These are phyloP conservation scores for Boletus vinaceobasis DNA, from an alignment of 768 basidiomycete species.

Conservation along the genomic window DNA sequence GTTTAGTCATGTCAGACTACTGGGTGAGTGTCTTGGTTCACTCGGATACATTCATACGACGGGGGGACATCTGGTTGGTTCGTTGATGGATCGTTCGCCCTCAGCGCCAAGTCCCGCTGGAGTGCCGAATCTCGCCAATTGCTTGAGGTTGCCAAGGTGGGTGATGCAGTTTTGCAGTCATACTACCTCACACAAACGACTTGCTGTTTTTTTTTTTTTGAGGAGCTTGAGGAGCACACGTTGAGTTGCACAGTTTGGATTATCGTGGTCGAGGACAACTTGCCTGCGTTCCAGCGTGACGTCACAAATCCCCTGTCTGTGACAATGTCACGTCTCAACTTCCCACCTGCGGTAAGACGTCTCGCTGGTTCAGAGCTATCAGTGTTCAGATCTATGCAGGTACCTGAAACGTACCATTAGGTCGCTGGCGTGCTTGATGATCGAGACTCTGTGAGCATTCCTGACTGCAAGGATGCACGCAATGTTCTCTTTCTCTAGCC, in stretches of 20 bases:
- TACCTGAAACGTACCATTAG: conserved; percentile 1
- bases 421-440: background rate
- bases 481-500: background rate
- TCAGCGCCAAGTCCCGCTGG: background rate
- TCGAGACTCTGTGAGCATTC: background rate
- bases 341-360: conserved; percentile 9
- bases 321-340: conserved; percentile 20
- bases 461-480: background rate
- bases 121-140: conserved; percentile 1
- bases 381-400: background rate
- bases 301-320: conserved; percentile 30
- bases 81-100: conserved; percentile 1
- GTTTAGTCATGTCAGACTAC: conserved; percentile 14
- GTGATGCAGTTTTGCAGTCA: conserved; percentile 15
- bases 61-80: conserved; percentile 19
- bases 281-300: conserved; percentile 29
- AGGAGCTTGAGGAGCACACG: conserved; percentile 26
- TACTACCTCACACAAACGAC: conserved; percentile 28
- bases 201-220: conserved; percentile 18
- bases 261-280: conserved; percentile 30
- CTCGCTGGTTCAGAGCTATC: background rate
- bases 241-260: conserved; percentile 24
- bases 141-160: conserved; percentile 2
- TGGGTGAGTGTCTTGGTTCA: conserved; percentile 33
- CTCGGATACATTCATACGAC: conserved; percentile 23